Percentiles rank a stretch among this genome's conserved stretches.
phyloP scores from a whole-genome alignment of 1,284 basidiomycete genomes.

The Cystobasidium sp. region DNA sequence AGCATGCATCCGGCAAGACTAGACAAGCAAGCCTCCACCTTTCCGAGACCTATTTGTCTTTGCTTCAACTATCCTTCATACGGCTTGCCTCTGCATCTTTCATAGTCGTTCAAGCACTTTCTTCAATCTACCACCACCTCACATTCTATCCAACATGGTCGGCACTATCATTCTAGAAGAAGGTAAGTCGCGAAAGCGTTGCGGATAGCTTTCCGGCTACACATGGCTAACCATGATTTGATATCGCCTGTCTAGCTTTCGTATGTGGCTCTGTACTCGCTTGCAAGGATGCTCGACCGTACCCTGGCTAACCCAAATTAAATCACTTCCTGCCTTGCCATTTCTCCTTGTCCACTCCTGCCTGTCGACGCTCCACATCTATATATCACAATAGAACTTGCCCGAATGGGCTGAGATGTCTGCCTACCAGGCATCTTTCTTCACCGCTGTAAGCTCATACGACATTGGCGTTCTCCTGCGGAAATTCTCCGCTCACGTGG shows the following conservation, averaged over 20 bases:
- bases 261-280: neutral
- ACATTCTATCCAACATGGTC: constrained; percentile 36
- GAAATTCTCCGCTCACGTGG: neutral
- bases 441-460: constrained; percentile 31
- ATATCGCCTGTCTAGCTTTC: neutral
- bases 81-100: constrained; percentile 8
- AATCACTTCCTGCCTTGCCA: neutral
- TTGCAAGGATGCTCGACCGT: neutral
- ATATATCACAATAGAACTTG: constrained; percentile 37
- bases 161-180: constrained; percentile 44
- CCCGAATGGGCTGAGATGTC: constrained; percentile 47
- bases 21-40: no score
- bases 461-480: neutral
- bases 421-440: constrained; percentile 45
- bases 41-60: neutral
- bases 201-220: neutral
- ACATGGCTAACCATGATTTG: neutral
- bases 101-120: neutral
- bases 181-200: constrained; percentile 18
- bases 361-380: neutral
- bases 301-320: neutral
- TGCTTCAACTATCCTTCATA: neutral
- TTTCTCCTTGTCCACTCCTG: neutral
- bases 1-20: neutral
- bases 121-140: neutral